Evolutionary conservation across 192 early-diverging fungal species (phyloP).

Genomic region (Phycomyces blakesleeanus): DNA sequence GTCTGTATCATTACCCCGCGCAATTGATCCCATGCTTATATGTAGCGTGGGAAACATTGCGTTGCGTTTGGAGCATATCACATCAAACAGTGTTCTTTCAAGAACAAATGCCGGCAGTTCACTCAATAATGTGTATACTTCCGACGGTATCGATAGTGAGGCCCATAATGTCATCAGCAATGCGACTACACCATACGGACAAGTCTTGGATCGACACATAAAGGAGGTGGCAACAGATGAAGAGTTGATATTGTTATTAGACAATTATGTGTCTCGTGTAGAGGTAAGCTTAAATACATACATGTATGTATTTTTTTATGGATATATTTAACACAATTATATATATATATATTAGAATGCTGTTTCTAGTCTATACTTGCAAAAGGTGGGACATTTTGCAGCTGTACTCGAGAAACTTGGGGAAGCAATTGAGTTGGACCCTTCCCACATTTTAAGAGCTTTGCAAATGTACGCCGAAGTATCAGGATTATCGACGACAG

Average conservation of each 20-base stretch:
- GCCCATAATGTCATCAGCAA: conserved; percentile 1
- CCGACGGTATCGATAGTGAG: conserved; percentile 1
- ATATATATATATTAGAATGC: conserved; percentile 44
- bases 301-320: neutral
- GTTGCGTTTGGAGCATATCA: conserved; percentile 26
- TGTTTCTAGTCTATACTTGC: conserved; percentile 54
- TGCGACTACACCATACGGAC: conserved; percentile 5
- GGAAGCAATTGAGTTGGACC: conserved; percentile 54
- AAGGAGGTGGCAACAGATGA: conserved; percentile 48
- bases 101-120: neutral
- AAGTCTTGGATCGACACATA: conserved; percentile 30
- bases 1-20: neutral
- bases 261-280: conserved; percentile 51
- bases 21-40: conserved; percentile 23
- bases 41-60: conserved; percentile 24
- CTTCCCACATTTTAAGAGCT: conserved; percentile 55
- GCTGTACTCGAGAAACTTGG: conserved; percentile 55
- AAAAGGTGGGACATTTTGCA: conserved; percentile 51
- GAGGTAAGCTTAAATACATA: conserved; percentile 42
- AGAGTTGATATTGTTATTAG: conserved; percentile 47
- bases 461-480: conserved; percentile 61
- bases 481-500: conserved; percentile 18
- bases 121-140: conserved; percentile 1
- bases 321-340: neutral
- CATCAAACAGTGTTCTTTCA: conserved; percentile 21